Conservation (phyloP, 1,284 basidiomycete species). For the Boletus semigastroideus region DNA sequence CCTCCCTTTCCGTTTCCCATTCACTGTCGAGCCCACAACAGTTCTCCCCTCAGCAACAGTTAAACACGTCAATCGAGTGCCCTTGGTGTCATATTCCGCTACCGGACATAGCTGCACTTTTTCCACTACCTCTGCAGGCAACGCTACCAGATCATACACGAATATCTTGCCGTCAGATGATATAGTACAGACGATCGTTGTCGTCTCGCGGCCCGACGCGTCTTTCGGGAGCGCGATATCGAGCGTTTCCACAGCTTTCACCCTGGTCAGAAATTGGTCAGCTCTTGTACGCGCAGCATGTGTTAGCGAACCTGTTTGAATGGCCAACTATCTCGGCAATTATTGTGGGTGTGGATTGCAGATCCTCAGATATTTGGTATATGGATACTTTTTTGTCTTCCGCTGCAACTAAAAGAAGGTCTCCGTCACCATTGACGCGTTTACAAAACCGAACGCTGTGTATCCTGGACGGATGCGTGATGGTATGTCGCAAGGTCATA, state of each 20-base stretch:
- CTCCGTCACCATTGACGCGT: slow-evolving; percentile 50
- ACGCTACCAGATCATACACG: slow-evolving; percentile 67
- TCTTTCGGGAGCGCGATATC: slow-evolving; percentile 50
- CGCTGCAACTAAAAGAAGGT: slow-evolving; percentile 77
- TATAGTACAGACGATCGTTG: slow-evolving; percentile 68
- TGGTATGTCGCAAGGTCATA: slow-evolving; percentile 68
- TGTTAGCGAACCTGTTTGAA: slow-evolving; percentile 59
- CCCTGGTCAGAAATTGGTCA: slow-evolving; percentile 39
- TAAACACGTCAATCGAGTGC: slow-evolving; percentile 80
- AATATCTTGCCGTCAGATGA: slow-evolving; percentile 86
- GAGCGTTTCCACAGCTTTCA: slow-evolving; percentile 70
- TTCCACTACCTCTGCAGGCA: slow-evolving; percentile 37
- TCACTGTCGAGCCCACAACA: slow-evolving; percentile 18
- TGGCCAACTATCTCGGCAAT: slow-evolving; percentile 72
- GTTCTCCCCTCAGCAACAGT: slow-evolving; percentile 55
- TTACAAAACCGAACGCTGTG: slow-evolving; percentile 77
- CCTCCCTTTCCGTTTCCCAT: slow-evolving; percentile 41
- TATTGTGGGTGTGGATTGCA: slow-evolving; percentile 43
- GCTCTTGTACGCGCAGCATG: background rate
- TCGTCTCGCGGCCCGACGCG: slow-evolving; percentile 35
- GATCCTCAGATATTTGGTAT: slow-evolving; percentile 55
- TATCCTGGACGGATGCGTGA: slow-evolving; percentile 75
- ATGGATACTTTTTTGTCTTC: slow-evolving; percentile 85
- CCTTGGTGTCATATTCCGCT: slow-evolving; percentile 78
- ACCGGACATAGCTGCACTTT: slow-evolving; percentile 51